Evolutionary conservation across 2,329 filamentous ascomycete species (phyloP).

Genomic region (Cadophora gregata): DNA sequence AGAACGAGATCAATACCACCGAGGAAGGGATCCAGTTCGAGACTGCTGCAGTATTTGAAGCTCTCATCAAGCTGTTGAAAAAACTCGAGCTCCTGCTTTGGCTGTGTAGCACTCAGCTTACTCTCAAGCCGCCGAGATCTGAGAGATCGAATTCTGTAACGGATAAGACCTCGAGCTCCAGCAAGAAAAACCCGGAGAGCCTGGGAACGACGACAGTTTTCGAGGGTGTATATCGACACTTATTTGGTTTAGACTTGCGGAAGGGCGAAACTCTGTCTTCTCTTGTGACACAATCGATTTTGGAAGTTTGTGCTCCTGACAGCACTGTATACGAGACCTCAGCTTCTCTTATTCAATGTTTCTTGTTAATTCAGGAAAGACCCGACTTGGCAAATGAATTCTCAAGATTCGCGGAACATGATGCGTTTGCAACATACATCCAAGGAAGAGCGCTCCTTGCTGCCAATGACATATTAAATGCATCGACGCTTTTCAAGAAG

Average conservation of each 20-base stretch:
- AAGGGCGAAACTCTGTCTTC: slow-evolving; percentile 59
- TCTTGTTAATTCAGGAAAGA: slow-evolving; percentile 63
- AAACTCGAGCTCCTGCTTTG: slow-evolving; percentile 77
- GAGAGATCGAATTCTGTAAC: slow-evolving; percentile 47
- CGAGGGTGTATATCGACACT: slow-evolving; percentile 65
- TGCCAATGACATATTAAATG: slow-evolving; percentile 74
- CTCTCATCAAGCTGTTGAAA: slow-evolving; percentile 72
- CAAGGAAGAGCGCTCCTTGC: slow-evolving; percentile 81
- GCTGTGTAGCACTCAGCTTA: slow-evolving; percentile 66
- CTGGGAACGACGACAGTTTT: slow-evolving; percentile 61
- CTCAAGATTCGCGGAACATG: slow-evolving; percentile 59
- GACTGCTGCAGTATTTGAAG: slow-evolving; percentile 74
- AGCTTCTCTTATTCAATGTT: slow-evolving; percentile 65
- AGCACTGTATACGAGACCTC: slow-evolving; percentile 68
- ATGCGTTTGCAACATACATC: slow-evolving; percentile 76
- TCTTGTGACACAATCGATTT: slow-evolving; percentile 69
- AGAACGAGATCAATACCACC: slow-evolving; percentile 78
- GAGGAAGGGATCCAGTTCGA: slow-evolving; percentile 70
- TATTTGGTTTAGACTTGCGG: slow-evolving; percentile 63
- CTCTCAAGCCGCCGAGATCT: slow-evolving; percentile 52
- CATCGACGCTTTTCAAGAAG: slow-evolving; percentile 79
- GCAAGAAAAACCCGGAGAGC: slow-evolving; percentile 52
- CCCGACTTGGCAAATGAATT: slow-evolving; percentile 66
- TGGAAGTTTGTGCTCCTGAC: slow-evolving; percentile 67
- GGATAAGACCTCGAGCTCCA: slow-evolving; percentile 38